phyloP scores from a whole-genome alignment of 192 early-diverging fungal genomes.

The Lobulomyces angularis region DNA sequence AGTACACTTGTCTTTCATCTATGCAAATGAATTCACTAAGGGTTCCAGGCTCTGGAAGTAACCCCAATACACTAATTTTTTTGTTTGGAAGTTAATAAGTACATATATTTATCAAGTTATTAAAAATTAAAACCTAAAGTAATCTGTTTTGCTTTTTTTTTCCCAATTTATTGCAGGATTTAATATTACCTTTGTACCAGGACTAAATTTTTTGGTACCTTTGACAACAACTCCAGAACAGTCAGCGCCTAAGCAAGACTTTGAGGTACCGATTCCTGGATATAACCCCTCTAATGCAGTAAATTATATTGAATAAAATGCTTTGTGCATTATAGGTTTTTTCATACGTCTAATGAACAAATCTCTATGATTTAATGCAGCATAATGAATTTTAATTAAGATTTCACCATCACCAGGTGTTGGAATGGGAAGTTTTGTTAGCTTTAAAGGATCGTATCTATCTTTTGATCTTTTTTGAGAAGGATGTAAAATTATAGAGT shows the following conservation, averaged over 20 bases:
- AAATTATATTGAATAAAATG: background rate
- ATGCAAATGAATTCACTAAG: slow-evolving; percentile 43
- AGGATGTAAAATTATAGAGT: too few relatives aligned
- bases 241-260: slow-evolving; percentile 44
- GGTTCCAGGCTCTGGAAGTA: slow-evolving; percentile 29
- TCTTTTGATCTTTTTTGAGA: too few relatives aligned
- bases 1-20: slow-evolving; percentile 25
- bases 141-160: slow-evolving; percentile 40
- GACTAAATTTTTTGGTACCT: slow-evolving; percentile 7
- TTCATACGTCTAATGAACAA: slow-evolving; percentile 22
- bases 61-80: slow-evolving; percentile 22
- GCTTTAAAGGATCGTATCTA: too few relatives aligned
- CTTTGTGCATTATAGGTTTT: background rate
- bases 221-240: slow-evolving; percentile 37
- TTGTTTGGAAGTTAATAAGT: slow-evolving; percentile 1
- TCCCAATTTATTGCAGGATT: slow-evolving; percentile 44
- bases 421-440: too few relatives aligned
- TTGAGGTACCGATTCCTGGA: slow-evolving; percentile 33
- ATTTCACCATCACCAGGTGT: too few relatives aligned
- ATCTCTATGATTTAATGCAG: slow-evolving; percentile 34
- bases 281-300: slow-evolving; percentile 29
- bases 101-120: slow-evolving; percentile 14
- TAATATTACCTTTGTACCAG: slow-evolving; percentile 31
- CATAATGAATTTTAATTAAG: slow-evolving; percentile 6
- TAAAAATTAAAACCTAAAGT: slow-evolving; percentile 20